A percentile compares a stretch with the other conserved stretches of the same genome.
phyloP scores from a whole-genome alignment of 1,139 yeast genomes.

The Candida smagusa region DNA sequence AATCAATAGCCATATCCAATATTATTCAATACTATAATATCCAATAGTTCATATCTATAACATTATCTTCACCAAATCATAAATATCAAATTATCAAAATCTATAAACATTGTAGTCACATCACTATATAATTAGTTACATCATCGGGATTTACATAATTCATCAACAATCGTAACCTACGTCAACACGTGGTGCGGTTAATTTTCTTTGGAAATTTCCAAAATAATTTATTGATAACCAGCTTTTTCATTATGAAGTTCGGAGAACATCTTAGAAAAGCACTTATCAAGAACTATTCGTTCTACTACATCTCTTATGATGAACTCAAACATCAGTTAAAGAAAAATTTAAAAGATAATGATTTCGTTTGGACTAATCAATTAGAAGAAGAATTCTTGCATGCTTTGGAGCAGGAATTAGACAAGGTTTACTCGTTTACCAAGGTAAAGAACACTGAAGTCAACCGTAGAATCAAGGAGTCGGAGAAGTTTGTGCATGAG shows the following conservation, averaged over 20 bases:
- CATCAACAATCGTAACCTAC: no score
- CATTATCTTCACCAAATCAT: no score
- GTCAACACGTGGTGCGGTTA: no score
- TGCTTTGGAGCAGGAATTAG: constrained; percentile 74
- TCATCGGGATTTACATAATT: no score
- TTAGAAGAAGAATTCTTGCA: constrained; percentile 79
- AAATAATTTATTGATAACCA: no score
- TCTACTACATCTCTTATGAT: constrained; percentile 87
- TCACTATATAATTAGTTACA: no score
- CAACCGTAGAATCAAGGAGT: constrained; percentile 74
- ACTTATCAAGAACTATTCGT: constrained; percentile 78
- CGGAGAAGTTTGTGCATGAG: constrained; percentile 63
- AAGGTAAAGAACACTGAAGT: constrained; percentile 85
- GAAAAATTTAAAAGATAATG: constrained; percentile 55
- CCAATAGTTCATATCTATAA: no score
- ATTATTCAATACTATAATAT: no score
- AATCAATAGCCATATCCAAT: no score
- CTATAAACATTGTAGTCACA: no score
- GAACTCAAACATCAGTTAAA: constrained; percentile 81
- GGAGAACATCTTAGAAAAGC: constrained; percentile 76
- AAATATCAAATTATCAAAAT: no score
- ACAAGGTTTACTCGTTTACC: constrained; percentile 87
- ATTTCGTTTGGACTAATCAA: constrained; percentile 64
- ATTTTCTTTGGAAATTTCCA: no score
- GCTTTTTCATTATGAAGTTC: constrained; percentile 51